Conservation (phyloP, 169 alveolate species). For the Cryptosporidium sp. region DNA sequence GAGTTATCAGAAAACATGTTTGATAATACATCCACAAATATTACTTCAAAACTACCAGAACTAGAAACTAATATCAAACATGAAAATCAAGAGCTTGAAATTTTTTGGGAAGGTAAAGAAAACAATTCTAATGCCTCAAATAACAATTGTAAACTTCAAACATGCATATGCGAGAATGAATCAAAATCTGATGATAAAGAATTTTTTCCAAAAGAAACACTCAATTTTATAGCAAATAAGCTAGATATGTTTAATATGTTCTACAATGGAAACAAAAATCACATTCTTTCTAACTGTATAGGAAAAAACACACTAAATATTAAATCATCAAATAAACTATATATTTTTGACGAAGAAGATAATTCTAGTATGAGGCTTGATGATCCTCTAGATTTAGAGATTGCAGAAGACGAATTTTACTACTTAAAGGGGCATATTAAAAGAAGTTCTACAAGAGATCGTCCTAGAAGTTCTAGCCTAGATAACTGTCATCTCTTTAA, state of each 20-base stretch:
- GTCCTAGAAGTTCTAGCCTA: not conserved
- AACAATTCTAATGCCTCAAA: not conserved
- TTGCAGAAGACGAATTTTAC: conserved; percentile 66
- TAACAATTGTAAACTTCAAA: not conserved
- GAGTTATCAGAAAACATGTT: not conserved
- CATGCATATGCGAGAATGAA: not conserved
- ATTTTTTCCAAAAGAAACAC: not conserved
- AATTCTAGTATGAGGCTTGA: not conserved
- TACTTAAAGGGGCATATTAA: conserved; percentile 13
- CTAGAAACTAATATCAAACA: not conserved
- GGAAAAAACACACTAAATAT: not conserved
- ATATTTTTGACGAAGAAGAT: conserved; percentile 63
- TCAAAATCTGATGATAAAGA: too few relatives aligned
- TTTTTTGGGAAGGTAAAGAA: not conserved
- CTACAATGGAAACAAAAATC: not conserved
- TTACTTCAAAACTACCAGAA: not conserved
- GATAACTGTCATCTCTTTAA: not conserved
- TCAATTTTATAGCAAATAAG: too few relatives aligned
- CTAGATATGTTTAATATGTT: not conserved
- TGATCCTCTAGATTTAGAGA: conserved; percentile 44
- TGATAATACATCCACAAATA: not conserved
- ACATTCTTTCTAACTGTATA: not conserved
- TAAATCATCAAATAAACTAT: not conserved
- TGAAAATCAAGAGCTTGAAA: not conserved
- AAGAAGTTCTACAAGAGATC: conserved; percentile 30